Base-by-base conservation (phyloP, 805 yeast genomes). In the Clavispora asparagi region DNA sequence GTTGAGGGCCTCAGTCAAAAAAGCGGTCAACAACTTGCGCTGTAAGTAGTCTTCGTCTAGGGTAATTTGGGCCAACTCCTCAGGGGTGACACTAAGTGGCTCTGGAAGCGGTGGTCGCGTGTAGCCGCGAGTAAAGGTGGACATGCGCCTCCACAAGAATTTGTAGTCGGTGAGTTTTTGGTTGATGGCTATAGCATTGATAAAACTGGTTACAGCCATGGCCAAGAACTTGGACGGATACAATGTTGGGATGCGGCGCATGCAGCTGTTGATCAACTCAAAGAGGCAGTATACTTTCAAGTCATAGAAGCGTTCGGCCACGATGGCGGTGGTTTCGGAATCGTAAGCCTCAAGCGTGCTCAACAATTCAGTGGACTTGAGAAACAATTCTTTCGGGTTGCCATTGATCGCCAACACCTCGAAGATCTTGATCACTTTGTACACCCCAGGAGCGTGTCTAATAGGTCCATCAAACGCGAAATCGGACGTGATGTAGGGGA, bases 221-320 rank as follows among this genome's bases (percentile, higher is more conserved):
- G 85, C 75, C 40, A 91, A 67, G 58, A 87, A 90, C 50, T 85
- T 79, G 0, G 96, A 85, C 7, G 97, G 97, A 58, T 83, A 82
- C 16, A 79, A 61, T 0, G 95, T 86, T 33, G 72, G 68, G 49
- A 88, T 83, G 47, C 83, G 69, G 52, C 76, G 78, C 56, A 87
- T 60, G 37, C 82, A 77, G 38, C 80, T 70, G 14, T 68, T 72
- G 44, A 87, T 65, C 44, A 89, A 70, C 65, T 90, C 95, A 47
- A 83, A 70, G 8, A 87, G 55, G 31, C 81, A 70, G 64, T 87
- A 87, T 50, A 86, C 69, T 63, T 84, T 78, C 42, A 89, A 43
- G 26, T 78, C 78, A 55, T 77, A 76, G 49, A 70, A 66, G 47
- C 51, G 58, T 46, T 59, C 66, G 28, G 38, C 46, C n/a, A 26